These are phyloP conservation scores for Dothideomycetes sp. DNA, from an alignment of 2,329 filamentous ascomycete species.

Conservation along the genomic window DNA sequence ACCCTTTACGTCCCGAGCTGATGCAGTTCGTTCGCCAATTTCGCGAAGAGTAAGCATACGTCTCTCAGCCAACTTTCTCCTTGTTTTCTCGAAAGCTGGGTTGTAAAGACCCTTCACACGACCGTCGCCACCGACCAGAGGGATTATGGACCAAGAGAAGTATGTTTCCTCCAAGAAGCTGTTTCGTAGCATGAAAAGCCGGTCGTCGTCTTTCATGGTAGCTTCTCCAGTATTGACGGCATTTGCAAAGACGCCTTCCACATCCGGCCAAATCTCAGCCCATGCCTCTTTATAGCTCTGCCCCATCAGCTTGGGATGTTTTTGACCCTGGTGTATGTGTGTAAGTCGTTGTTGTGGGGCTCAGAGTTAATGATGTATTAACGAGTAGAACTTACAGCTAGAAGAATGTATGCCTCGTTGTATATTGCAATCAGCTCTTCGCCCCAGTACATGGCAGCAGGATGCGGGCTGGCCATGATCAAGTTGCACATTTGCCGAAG, in stretches of 20 bases:
- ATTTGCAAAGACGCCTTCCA: conserved; percentile 56
- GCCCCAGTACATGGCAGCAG: conserved; percentile 66
- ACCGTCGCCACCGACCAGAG: conserved; percentile 63
- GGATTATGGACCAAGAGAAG: conserved; percentile 74
- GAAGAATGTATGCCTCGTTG: conserved; percentile 58
- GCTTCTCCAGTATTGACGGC: conserved; percentile 63
- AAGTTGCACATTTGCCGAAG: conserved; percentile 70
- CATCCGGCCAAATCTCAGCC: conserved; percentile 63
- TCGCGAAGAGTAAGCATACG: conserved; percentile 70
- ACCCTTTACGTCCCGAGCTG: conserved; percentile 58
- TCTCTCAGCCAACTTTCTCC: conserved; percentile 65
- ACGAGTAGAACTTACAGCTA: conserved; percentile 46
- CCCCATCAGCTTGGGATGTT: conserved; percentile 69
- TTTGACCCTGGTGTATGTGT: conserved; percentile 37
- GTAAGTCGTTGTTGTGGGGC: no score
- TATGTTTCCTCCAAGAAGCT: conserved; percentile 68
- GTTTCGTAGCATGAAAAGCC: conserved; percentile 58
- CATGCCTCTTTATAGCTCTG: conserved; percentile 57
- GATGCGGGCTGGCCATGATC: conserved; percentile 66
- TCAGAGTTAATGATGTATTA: no score
- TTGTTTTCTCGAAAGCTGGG: conserved; percentile 70
- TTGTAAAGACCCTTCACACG: conserved; percentile 59
- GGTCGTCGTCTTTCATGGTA: conserved; percentile 76
- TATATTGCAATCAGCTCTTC: conserved; percentile 57
- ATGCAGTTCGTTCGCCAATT: conserved; percentile 62